A percentile compares a stretch with the other conserved stretches of the same genome.
These are phyloP conservation scores for Aegilops sharonensis DNA, from an alignment of 176 grass and related monocot species.

Conservation along the genomic window DNA sequence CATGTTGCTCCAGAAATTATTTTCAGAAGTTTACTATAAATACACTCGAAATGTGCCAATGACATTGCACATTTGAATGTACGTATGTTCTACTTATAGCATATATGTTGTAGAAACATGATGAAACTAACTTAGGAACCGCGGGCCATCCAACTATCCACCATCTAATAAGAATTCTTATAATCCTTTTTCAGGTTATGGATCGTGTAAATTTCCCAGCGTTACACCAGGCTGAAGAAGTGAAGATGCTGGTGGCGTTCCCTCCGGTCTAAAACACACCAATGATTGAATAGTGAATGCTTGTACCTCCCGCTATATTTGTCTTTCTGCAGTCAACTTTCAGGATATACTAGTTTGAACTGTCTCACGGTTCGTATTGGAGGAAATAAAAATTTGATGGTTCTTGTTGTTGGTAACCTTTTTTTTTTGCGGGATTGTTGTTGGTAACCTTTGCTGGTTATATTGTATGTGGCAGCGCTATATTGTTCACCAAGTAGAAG, in stretches of 20 bases:
- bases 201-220: slow-evolving; percentile 24
- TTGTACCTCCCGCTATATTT: neutral
- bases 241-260: too few relatives aligned
- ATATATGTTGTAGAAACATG: too few relatives aligned
- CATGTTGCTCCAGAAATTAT: too few relatives aligned
- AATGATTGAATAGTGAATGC: neutral
- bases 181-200: slow-evolving; percentile 21
- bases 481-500: neutral
- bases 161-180: neutral
- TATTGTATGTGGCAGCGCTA: neutral
- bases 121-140: too few relatives aligned
- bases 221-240: neutral
- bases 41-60: too few relatives aligned
- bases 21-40: too few relatives aligned
- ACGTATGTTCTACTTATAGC: too few relatives aligned
- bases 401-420: neutral
- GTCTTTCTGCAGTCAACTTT: neutral
- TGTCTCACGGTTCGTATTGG: neutral
- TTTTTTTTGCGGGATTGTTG: too few relatives aligned
- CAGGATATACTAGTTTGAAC: neutral
- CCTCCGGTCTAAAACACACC: neutral
- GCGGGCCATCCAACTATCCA: too few relatives aligned
- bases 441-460: neutral
- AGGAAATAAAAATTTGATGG: neutral
- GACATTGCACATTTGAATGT: too few relatives aligned